Base-by-base conservation (phyloP, 352 stramenopile genomes). In the Phytophthora pseudosyringae region DNA sequence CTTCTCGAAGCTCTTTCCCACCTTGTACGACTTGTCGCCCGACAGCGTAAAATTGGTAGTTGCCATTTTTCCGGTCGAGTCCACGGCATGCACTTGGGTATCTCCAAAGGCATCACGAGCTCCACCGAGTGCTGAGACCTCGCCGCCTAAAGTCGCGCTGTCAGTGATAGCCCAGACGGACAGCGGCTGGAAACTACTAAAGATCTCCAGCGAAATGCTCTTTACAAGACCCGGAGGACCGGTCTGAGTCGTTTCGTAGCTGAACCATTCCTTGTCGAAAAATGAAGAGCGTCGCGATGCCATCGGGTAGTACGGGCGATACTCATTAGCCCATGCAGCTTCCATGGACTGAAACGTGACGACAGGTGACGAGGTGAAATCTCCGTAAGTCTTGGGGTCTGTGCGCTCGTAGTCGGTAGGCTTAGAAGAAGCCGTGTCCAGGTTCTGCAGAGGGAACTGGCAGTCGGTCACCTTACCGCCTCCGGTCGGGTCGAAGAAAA, bases 231-330 rank as follows among this genome's bases (percentile, higher is more conserved):
- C 85, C 0, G 74, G 58, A 3, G 67, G 59, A 11, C 79, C 75
- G 0, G 69, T 76, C 12, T 83, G 62, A 4, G 48, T 73, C n/a
- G 78, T 82, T 48, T 91, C 72, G 58, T 80, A 97, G 38, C 57
- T 32, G 28, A 97, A 83, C 89, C 89, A 98, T 8, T 88, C 76
- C 55, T 71, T 86, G 59, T 97, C 73, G 73, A 96, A 98, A 66
- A 97, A 98, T 1, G 87, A 88, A 16, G 88, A 96, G n/a, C 85
- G 86, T 25, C 88, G 86, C 7, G 77, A 66, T 26, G 72, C 64
- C 62, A 95, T 90, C 3, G 93, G 93, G 18, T 97, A 93, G 75
- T 97, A 98, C 36, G 89, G 84, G 45, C 73, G 91, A 64, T 91
- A 98, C 1, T 80, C 83, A 10, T 67, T 49, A 2, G 55, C 54